A percentile compares a stretch with the other conserved stretches of the same genome.
Evolutionary conservation across 2,329 filamentous ascomycete species (phyloP).

Genomic region (Sporothrix brunneoviolacea): DNA sequence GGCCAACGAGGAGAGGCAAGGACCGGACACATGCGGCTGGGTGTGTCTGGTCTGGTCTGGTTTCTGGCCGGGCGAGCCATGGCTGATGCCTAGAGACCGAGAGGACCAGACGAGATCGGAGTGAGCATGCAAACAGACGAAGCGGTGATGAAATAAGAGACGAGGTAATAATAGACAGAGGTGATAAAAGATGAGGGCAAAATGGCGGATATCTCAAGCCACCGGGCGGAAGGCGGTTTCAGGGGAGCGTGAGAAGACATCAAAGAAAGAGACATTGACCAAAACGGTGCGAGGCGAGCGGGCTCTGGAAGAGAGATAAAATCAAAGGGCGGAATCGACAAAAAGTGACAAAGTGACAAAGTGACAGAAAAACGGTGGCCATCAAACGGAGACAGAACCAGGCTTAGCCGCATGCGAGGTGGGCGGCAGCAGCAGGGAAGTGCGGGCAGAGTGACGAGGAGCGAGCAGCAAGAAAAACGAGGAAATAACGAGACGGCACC

Average conservation of each 20-base stretch:
- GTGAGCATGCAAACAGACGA: background rate
- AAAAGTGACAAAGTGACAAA: background rate
- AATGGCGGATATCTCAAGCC: no score
- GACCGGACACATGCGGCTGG: background rate
- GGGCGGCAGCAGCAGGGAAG: background rate
- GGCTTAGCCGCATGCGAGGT: slow-evolving; percentile 14
- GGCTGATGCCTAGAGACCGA: background rate
- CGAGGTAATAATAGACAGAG: no score
- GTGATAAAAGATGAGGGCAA: no score
- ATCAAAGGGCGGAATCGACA: slow-evolving; percentile 12
- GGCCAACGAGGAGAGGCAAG: slow-evolving; percentile 4
- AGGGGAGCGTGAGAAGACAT: background rate
- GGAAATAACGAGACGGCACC: slow-evolving; percentile 3
- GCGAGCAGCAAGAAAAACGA: background rate
- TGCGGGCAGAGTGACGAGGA: background rate
- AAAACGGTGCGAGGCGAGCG: background rate
- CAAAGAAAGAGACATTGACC: background rate
- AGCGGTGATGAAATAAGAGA: background rate
- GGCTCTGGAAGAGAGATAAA: background rate
- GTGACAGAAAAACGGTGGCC: slow-evolving; percentile 4
- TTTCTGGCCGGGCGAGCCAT: background rate
- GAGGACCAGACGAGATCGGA: background rate
- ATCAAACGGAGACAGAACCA: slow-evolving; percentile 14
- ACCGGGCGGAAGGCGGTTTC: no score
- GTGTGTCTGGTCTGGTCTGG: background rate